phyloP scores from a whole-genome alignment of 1,284 basidiomycete genomes.

The Marasmius sp. region DNA sequence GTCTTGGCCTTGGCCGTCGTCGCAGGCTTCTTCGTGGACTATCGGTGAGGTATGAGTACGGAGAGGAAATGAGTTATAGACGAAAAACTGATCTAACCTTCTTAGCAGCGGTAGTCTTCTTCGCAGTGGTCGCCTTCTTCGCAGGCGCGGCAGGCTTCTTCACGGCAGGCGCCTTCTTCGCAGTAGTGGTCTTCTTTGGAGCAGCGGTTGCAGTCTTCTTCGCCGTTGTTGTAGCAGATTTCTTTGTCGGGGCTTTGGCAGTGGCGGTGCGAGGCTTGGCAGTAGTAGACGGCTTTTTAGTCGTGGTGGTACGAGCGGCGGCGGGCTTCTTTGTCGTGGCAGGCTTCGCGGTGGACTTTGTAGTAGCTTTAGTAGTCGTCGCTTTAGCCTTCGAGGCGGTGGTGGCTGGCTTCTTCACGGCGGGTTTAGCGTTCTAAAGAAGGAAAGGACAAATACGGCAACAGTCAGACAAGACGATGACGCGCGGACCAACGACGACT shows the following conservation, averaged over 20 bases:
- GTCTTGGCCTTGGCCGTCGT: constrained; percentile 25
- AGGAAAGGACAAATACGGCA: not conserved
- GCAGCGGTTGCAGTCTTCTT: constrained; percentile 26
- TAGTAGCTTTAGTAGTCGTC: constrained; percentile 27
- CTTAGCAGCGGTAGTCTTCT: constrained; percentile 37
- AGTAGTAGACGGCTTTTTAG: constrained; percentile 12
- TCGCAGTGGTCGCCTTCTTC: constrained; percentile 31
- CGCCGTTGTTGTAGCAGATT: constrained; percentile 29
- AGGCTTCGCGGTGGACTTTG: constrained; percentile 32
- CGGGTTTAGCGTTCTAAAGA: constrained; percentile 38
- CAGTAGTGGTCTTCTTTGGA: constrained; percentile 28
- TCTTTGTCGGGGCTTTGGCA: constrained; percentile 31
- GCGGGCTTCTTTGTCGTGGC: constrained; percentile 24
- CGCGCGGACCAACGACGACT: constrained; percentile 11
- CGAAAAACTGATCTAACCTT: constrained; percentile 25
- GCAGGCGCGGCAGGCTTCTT: constrained; percentile 28
- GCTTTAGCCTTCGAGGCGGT: constrained; percentile 25
- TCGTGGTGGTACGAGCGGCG: constrained; percentile 13
- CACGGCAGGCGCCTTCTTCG: constrained; percentile 25
- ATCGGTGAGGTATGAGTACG: constrained; percentile 33
- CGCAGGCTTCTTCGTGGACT: constrained; percentile 35
- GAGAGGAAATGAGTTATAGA: not conserved
- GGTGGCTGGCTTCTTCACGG: constrained; percentile 33
- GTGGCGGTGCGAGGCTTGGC: constrained; percentile 10
- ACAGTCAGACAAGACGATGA: not conserved